Evolutionary conservation across 2,329 filamentous ascomycete genomes (phyloP), one percentile per base, ranked within the genome.

Genomic region (Polytolypa hystricis): DNA sequence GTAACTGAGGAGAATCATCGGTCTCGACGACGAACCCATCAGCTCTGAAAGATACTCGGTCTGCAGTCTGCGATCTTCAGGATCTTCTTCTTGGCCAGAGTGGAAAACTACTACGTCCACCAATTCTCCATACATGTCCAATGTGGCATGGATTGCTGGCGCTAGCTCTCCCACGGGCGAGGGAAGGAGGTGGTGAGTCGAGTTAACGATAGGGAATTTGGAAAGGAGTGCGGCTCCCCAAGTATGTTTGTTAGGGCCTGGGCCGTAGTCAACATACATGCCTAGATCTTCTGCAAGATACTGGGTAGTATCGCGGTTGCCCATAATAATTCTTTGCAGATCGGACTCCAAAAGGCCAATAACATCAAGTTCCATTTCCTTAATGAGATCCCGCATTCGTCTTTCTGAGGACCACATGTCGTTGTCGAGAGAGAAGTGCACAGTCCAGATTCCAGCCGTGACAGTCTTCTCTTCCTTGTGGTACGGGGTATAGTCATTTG

Each of bases 51-150:
- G 70, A 53, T 95, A 98, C 55, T 85, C 74, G 1, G 77, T 76
- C 63, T 98, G 91, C 35, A 93, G 70, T 18, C 87, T 74, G 38
- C 91, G 75, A 51, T 98, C 91, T 56, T 96, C 89, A 0, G 79
- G 78, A 51, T 98, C 91, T 60, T 98, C 91, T 61, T 98, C 89
- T 57, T 98, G 91, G 9, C 91, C 91, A 1, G 89, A 96, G 65
- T 98, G 91, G 75, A 98, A 98, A 38, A 98, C 91, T 44, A 95
- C 93, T 2, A 96, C 82, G 50, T 98, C 91, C 7, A 98, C 74
- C 35, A 84, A 66, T 49, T 86, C 79, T 33, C 86, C 91, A 56
- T 96, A 95, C 31, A 87, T 83, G 52, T 95, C 82, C 21, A 98
- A 71, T 0, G 91, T 96, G n/a, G 91, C 91, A 52, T 95, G 84